Percentiles rank a stretch among this genome's conserved stretches.
Evolutionary conservation across 352 stramenopile genomes (phyloP).

Genomic region (Globisporangium ultimum): DNA sequence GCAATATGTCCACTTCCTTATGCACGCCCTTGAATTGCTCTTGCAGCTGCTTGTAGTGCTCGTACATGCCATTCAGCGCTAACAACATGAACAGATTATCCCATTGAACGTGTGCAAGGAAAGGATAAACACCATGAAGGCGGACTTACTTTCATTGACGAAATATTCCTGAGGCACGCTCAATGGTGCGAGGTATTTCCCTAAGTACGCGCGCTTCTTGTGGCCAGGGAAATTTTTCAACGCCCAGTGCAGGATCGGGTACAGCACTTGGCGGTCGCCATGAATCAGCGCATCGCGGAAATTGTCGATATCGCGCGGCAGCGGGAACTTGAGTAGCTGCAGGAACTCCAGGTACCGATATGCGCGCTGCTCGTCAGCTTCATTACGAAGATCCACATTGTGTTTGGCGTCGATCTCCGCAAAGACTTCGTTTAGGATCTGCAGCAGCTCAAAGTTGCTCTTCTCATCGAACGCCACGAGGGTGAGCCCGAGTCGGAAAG

Average conservation of each 20-base stretch:
- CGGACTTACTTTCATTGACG: slow-evolving; percentile 69
- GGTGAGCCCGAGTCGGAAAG: slow-evolving; percentile 87
- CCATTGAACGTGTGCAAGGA: too few relatives aligned
- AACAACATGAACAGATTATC: neutral
- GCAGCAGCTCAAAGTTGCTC: slow-evolving; percentile 89
- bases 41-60: slow-evolving; percentile 92
- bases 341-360: slow-evolving; percentile 91
- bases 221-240: slow-evolving; percentile 85
- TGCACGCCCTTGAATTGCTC: slow-evolving; percentile 90
- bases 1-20: slow-evolving; percentile 87
- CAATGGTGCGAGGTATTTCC: slow-evolving; percentile 89
- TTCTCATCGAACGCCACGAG: slow-evolving; percentile 95
- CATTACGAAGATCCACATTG: slow-evolving; percentile 81
- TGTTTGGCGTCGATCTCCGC: slow-evolving; percentile 84
- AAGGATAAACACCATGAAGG: too few relatives aligned
- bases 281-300: slow-evolving; percentile 77
- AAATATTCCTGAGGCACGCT: slow-evolving; percentile 93
- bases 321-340: slow-evolving; percentile 91
- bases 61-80: slow-evolving; percentile 77
- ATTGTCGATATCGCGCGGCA: slow-evolving; percentile 64
- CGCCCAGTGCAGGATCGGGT: slow-evolving; percentile 91
- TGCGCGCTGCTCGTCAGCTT: slow-evolving; percentile 71
- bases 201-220: slow-evolving; percentile 93
- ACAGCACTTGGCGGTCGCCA: slow-evolving; percentile 87
- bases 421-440: slow-evolving; percentile 93